phyloP scores from a whole-genome alignment of 148 eudicot species.

The Silene conica region DNA sequence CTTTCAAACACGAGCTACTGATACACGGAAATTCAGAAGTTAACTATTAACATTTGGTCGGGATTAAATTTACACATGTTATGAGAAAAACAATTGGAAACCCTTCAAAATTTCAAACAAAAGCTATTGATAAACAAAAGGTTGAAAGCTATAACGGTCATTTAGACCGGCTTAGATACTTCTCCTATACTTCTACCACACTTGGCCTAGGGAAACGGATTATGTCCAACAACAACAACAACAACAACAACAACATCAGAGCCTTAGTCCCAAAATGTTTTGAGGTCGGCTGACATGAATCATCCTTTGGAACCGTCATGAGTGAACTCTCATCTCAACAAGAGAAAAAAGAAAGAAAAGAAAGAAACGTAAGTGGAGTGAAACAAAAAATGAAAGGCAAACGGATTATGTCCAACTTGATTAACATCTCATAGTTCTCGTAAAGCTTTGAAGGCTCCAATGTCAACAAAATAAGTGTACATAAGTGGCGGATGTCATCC shows the following conservation, averaged over 20 bases:
- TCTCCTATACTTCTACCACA: background rate
- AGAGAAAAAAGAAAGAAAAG: no score
- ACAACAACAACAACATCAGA: no score
- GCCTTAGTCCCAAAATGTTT: no score
- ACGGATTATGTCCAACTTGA: background rate
- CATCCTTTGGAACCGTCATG: no score
- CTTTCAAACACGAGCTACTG: conserved; percentile 5
- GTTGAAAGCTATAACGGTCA: background rate
- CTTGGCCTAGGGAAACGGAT: background rate
- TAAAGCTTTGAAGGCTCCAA: background rate
- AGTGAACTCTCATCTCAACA: no score
- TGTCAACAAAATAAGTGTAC: background rate
- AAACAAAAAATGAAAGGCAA: no score
- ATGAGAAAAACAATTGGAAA: conserved; percentile 5
- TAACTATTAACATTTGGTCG: no score
- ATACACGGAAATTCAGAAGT: background rate
- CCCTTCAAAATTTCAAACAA: background rate
- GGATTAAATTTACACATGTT: background rate
- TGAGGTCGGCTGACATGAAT: no score
- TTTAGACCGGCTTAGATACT: background rate
- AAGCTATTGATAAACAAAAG: background rate
- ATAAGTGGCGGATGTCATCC: background rate
- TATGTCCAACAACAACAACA: background rate
- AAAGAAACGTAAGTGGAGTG: no score
- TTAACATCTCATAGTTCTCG: background rate